Conservation (phyloP, 2,329 filamentous ascomycete species). For the Trematosphaeria pertusa region DNA sequence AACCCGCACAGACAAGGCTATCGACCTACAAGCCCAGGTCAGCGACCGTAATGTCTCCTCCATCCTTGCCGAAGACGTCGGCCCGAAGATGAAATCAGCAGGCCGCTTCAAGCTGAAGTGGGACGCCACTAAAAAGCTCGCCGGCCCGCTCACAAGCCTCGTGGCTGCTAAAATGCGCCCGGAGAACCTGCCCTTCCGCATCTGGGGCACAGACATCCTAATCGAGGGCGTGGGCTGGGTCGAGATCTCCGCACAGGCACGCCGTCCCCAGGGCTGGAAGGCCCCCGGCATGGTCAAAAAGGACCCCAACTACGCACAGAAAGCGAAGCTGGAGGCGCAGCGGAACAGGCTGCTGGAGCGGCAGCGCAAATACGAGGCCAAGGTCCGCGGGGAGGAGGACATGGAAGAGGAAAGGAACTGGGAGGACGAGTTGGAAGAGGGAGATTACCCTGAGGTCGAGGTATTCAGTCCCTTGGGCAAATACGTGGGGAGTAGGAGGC, state of each 20-base stretch:
- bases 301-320: slow-evolving; percentile 41
- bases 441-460: slow-evolving; percentile 73
- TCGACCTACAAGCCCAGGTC: slow-evolving; percentile 68
- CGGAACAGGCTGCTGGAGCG: slow-evolving; percentile 18
- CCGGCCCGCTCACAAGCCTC: slow-evolving; percentile 73
- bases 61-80: slow-evolving; percentile 59
- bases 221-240: slow-evolving; percentile 95
- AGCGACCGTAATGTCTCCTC: slow-evolving; percentile 64
- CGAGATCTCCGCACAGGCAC: slow-evolving; percentile 83
- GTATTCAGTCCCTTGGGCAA: slow-evolving; percentile 86
- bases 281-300: slow-evolving; percentile 56
- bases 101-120: slow-evolving; percentile 77
- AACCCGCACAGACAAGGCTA: slow-evolving; percentile 80
- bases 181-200: slow-evolving; percentile 76
- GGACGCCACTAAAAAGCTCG: slow-evolving; percentile 82
- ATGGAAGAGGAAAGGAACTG: slow-evolving; percentile 11
- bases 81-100: slow-evolving; percentile 57
- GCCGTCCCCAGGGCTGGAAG: slow-evolving; percentile 51
- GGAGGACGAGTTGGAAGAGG: slow-evolving; percentile 25
- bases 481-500: slow-evolving; percentile 70
- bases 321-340: slow-evolving; percentile 19
- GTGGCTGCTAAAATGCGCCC: slow-evolving; percentile 69
- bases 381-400: slow-evolving; percentile 44
- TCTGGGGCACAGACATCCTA: slow-evolving; percentile 82
- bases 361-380: slow-evolving; percentile 26